Base-by-base conservation (phyloP, 306 rosid genomes). In the Malus orientalis region DNA sequence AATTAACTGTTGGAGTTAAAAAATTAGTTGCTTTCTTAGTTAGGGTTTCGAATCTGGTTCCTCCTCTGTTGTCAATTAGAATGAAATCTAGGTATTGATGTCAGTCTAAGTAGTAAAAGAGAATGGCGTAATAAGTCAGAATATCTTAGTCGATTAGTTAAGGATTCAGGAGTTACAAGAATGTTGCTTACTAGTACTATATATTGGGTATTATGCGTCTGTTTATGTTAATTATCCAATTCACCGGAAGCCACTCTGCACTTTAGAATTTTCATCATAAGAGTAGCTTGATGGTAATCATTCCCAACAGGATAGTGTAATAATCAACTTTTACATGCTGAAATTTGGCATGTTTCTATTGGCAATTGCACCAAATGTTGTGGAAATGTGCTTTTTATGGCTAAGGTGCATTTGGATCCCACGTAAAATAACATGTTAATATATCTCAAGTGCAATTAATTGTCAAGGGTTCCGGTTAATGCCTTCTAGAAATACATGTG, bases 281-380 rank as follows among this genome's bases (percentile, higher is more conserved):
- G 68, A 40, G 59, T 59, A 74, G 29, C 59, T 60, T 60, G 55
- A 25, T 58, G 57, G 68, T 64, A 75, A 75, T 75, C 65, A 75
- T 63, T 63, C 51, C 69, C 59, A 74, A 23, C 45, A 9, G 15
- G 69, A 72, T 40, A 25, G 64, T 60, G 68, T 59, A 59, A 74
- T 16, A 59, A 74, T 65, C 40, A 49, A 30, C 51, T 64, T 64
- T 25, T 65, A 75, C 54, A 20, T 47, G 69, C 62, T 22, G 27
- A 65, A 27, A 76, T 8, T 38, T 36, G 79, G 51, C 67, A 38
- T 57, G 40, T 33, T 36, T 45, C n/a, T 23, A 19, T 23, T 53
- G 51, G 40, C 54, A 15, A 33, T 13, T 65, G 47, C 10, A 53
- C 25, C 18, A 32, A 45, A 60, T 61, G 6, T 61, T 62, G 51